These are phyloP conservation scores for Naganishia cerealis DNA, from an alignment of 1,284 basidiomycete species.

Conservation along the genomic window DNA sequence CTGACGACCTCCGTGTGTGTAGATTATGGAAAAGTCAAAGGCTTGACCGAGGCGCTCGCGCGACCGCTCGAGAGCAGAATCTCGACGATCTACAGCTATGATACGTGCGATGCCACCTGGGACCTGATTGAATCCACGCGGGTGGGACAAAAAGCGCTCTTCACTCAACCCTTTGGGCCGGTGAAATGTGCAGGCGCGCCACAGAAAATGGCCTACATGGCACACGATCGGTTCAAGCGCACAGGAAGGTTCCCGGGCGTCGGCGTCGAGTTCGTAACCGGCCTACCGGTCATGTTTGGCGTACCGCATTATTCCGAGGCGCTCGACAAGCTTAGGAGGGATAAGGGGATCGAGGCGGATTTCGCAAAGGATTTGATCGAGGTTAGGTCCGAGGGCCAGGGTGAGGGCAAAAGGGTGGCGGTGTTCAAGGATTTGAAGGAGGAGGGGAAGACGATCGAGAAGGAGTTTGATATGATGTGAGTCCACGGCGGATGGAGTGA, in stretches of 20 bases:
- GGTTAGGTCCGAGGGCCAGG: conserved; percentile 60
- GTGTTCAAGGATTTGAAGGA: conserved; percentile 76
- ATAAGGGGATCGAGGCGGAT: conserved; percentile 74
- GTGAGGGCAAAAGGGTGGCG: conserved; percentile 63
- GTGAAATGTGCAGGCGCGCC: conserved; percentile 95
- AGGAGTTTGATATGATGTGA: conserved; percentile 72
- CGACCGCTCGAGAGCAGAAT: conserved; percentile 74
- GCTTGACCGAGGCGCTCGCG: conserved; percentile 73
- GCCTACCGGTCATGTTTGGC: conserved; percentile 87
- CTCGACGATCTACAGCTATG: conserved; percentile 87
- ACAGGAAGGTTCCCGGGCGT: conserved; percentile 62
- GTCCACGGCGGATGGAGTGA: conserved; percentile 1
- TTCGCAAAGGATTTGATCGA: conserved; percentile 83
- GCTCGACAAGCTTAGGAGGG: conserved; percentile 71
- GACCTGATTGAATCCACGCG: conserved; percentile 72
- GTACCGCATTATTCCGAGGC: conserved; percentile 82
- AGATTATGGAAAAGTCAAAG: conserved; percentile 70
- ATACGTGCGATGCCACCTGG: conserved; percentile 85
- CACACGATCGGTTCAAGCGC: conserved; percentile 70
- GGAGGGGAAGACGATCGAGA: conserved; percentile 59
- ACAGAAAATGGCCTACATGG: conserved; percentile 95
- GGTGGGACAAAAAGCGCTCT: conserved; percentile 74
- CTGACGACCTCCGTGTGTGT: not conserved
- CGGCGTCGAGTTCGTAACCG: conserved; percentile 82
- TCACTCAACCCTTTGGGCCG: conserved; percentile 92